Percentiles rank a stretch among this genome's conserved stretches.
Evolutionary conservation across 805 yeast species (phyloP).

Genomic region (Nakazawaea ishiwadae): DNA sequence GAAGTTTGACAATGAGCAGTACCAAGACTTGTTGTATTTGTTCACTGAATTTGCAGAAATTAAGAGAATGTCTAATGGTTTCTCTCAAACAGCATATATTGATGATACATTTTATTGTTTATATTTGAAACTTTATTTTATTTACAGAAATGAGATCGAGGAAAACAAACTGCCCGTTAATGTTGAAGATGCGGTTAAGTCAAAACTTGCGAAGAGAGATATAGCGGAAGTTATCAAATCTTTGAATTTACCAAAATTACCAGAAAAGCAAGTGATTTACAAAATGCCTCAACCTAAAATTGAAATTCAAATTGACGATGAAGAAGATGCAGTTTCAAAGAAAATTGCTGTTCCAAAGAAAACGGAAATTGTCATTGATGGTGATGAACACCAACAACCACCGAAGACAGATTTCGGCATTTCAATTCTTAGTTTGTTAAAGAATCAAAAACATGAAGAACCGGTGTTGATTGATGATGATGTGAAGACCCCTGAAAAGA

Average conservation of each 20-base stretch:
- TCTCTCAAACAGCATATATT: constrained; percentile 69
- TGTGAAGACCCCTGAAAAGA: neutral
- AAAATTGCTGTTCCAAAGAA: neutral
- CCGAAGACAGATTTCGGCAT: neutral
- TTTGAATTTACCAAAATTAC: constrained; percentile 16
- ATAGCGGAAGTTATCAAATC: constrained; percentile 26
- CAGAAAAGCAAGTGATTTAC: constrained; percentile 2
- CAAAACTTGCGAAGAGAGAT: constrained; percentile 45
- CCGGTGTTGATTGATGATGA: neutral
- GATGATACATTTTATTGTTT: constrained; percentile 69
- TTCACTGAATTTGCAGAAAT: constrained; percentile 53
- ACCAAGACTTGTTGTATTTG: constrained; percentile 31
- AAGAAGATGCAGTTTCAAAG: neutral
- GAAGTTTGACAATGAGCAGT: constrained; percentile 29
- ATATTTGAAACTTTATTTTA: constrained; percentile 44
- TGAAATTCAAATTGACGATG: neutral
- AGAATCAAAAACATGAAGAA: neutral
- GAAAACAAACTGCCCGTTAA: neutral
- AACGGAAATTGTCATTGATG: neutral
- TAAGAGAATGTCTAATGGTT: constrained; percentile 72
- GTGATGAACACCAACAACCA: neutral
- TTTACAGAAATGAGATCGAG: constrained; percentile 8
- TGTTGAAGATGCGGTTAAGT: constrained; percentile 22
- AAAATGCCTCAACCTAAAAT: neutral
- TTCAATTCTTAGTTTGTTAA: neutral